phyloP scores from a whole-genome alignment of 2,329 filamentous ascomycete genomes.

The Hypoxylon sp. region DNA sequence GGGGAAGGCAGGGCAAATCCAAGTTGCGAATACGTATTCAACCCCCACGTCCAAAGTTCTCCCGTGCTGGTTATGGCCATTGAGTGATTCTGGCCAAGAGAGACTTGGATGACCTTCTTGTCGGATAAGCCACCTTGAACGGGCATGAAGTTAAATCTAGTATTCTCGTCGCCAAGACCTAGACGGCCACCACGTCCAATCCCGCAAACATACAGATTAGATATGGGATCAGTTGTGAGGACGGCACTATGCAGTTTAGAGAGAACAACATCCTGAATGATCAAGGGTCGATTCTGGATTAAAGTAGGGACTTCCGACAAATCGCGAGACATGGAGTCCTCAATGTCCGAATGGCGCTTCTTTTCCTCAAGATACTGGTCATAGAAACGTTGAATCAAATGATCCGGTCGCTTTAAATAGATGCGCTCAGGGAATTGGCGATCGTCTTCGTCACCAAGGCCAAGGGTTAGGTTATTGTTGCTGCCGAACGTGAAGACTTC shows the following conservation, averaged over 20 bases:
- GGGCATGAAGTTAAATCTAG: slow-evolving; percentile 86
- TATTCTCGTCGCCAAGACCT: slow-evolving; percentile 90
- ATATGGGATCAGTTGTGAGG: slow-evolving; percentile 86
- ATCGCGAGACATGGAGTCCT: slow-evolving; percentile 54
- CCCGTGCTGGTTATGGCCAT: slow-evolving; percentile 87
- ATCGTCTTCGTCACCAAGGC: slow-evolving; percentile 95
- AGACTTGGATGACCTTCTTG: slow-evolving; percentile 81
- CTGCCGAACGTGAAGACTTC: slow-evolving; percentile 96
- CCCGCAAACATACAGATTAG: slow-evolving; percentile 93
- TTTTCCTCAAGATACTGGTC: slow-evolving; percentile 73
- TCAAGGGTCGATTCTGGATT: slow-evolving; percentile 78
- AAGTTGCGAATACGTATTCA: slow-evolving; percentile 86
- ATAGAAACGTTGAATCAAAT: slow-evolving; percentile 81
- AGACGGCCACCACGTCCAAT: slow-evolving; percentile 91
- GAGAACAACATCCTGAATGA: slow-evolving; percentile 86
- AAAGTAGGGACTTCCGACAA: slow-evolving; percentile 76
- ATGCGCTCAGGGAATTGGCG: slow-evolving; percentile 93
- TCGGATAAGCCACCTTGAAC: slow-evolving; percentile 83
- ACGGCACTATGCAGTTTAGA: slow-evolving; percentile 94
- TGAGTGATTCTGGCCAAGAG: slow-evolving; percentile 91
- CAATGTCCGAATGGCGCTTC: slow-evolving; percentile 49
- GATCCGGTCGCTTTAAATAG: slow-evolving; percentile 79
- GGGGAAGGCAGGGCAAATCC: slow-evolving; percentile 83
- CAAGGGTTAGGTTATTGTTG: slow-evolving; percentile 94
- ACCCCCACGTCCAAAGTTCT: slow-evolving; percentile 96